Evolutionary conservation across 306 rosid genomes (phyloP).

Genomic region (Potentilla sterilis): DNA sequence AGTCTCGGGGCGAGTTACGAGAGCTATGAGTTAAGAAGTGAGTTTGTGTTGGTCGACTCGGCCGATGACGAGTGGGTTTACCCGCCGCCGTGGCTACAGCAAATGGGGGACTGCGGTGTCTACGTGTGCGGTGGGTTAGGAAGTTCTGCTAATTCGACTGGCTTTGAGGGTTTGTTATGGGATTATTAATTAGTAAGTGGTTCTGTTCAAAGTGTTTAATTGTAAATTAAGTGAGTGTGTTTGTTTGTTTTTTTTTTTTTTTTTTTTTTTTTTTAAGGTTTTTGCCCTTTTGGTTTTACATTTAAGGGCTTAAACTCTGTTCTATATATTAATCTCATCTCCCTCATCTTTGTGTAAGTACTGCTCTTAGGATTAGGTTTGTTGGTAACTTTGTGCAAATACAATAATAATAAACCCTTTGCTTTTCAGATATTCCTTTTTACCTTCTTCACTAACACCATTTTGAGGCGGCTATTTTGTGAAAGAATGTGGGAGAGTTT

Average conservation of each 20-base stretch:
- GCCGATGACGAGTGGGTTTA: slow-evolving; percentile 51
- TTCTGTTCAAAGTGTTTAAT: background rate
- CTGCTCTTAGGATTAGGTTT: background rate
- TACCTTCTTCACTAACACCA: background rate
- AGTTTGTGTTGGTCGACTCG: slow-evolving; percentile 62
- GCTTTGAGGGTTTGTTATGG: slow-evolving; percentile 49
- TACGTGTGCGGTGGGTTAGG: slow-evolving; percentile 21
- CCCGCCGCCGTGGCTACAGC: slow-evolving; percentile 60
- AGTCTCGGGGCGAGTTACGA: slow-evolving; percentile 45
- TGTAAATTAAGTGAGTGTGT: slow-evolving; percentile 24
- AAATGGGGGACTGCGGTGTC: slow-evolving; percentile 36
- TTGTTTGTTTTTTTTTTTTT: background rate
- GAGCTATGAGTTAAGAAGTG: slow-evolving; percentile 33
- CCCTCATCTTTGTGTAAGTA: background rate
- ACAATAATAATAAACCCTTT: background rate
- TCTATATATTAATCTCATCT: background rate
- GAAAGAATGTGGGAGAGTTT: background rate
- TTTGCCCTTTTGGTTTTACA: slow-evolving; percentile 13
- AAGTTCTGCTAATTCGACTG: slow-evolving; percentile 10
- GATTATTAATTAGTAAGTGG: slow-evolving; percentile 24
- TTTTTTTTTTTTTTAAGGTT: slow-evolving; percentile 7
- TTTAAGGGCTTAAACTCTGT: slow-evolving; percentile 25
- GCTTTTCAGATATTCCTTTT: background rate
- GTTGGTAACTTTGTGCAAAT: background rate
- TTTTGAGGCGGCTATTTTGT: background rate